Evolutionary conservation across 2,329 filamentous ascomycete species (phyloP), one percentile per base, ranked within the genome.

Genomic region (Verticillium nonalfalfae): DNA sequence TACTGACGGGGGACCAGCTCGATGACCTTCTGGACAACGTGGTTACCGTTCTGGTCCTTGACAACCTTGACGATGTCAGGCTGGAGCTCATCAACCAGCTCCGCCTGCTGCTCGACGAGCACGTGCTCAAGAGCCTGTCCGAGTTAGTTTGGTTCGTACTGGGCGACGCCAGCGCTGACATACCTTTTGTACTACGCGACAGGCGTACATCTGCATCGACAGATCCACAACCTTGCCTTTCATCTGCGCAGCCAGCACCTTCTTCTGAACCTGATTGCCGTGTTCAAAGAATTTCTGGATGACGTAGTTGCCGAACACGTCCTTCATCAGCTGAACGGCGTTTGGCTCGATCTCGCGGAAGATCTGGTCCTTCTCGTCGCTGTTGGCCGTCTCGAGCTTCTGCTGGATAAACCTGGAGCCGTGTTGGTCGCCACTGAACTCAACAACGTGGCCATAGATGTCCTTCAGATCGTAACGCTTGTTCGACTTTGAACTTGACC

Each of bases 231-330:
- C 87, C 70, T 93, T 90, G 7, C 90, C 90, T 73, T 89, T 91
- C 93, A 98, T 97, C 73, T 90, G 87, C 65, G 87, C 86, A 1
- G 92, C 93, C 52, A 99, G 76, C 2, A 90, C 83, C 74, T 89
- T 93, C 79, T 99, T 99, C 77, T 99, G 95, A 0, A 88, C 84
- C 74, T 97, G 93, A 67, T 92, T 96, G 45, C 95, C 94, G 73
- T 98, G 92, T 73, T 98, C 94, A 65, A 98, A 97, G 72, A 98
- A 88, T 73, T 97, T 98, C 71, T 99, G 95, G 45, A 98, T 93
- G 39, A 99, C 95, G 71, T 98, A 99, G 74, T 99, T 99, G 60
- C 95, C 95, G 71, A 97, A 99, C 0, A 98, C 89, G 73, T 98
- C 95, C 56, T 89, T 94, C 92, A 97, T 97, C 57, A 99, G 79